Evolutionary conservation across 2,329 filamentous ascomycete genomes (phyloP), one percentile per base, ranked within the genome.

Genomic region (Alternaria incomplexa): DNA sequence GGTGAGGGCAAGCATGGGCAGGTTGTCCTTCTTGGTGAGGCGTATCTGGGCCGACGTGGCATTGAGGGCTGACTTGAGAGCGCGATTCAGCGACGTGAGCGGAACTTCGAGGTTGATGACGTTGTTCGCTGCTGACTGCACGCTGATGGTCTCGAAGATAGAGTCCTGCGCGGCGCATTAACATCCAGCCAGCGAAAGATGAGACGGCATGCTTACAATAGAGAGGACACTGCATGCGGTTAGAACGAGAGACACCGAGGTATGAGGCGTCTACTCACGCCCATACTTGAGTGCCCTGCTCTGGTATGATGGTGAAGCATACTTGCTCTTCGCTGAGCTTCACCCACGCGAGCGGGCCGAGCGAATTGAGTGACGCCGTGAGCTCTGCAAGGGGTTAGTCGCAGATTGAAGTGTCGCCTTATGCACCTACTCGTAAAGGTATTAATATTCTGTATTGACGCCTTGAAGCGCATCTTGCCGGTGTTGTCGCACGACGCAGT

Each of bases 61-160:
- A 76, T 92, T 90, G 56, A 91, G 84, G 47, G 95, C 95, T 36
- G 94, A 97, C 73, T 91, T 93, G 62, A 99, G 89, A n/a, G 96
- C 96, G 63, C 94, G 91, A 74, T 96, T 92, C 22, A 99, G 88
- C 2, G 92, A 90, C 13, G 88, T 87, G n/a, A 98, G 89, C 25
- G 96, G 93, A 1, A 99, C 88, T 82, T 99, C 96, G 67, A 99
- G 90, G 81, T 99, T 97, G 82, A 99, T 97, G 56, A 93, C 92
- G 81, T 97, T 97, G 79, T 89, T 84, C 51, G 93, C 91, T 54
- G 92, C 92, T 53, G 94, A 97, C 79, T 97, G 91, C 70, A 98
- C 90, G 57, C 89, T 88, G 83, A 96, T 97, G 75, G 93, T 87
- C 77, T 93, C 87, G 80, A 99, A 98, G 73, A 99, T 93, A 71